These are phyloP conservation scores for Yamadazyma philogaea DNA, from an alignment of 805 yeast genomes.

Conservation along the genomic window DNA sequence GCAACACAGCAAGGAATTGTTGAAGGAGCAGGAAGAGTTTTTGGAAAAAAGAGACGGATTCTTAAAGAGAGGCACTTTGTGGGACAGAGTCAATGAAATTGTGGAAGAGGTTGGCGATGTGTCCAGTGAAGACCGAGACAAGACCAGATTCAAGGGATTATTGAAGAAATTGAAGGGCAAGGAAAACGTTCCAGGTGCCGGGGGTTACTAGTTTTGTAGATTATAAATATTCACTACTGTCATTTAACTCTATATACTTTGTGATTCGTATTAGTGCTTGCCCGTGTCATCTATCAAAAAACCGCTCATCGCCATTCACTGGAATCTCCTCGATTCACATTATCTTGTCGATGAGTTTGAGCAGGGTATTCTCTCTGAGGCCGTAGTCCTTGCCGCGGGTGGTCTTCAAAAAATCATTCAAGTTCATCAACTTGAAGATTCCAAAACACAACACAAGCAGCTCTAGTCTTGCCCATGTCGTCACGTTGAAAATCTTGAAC, in stretches of 20 bases:
- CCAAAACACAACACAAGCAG: slow-evolving; percentile 33
- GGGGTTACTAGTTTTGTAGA: slow-evolving; percentile 42
- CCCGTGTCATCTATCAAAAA: too few species aligned
- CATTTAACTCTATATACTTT: background rate
- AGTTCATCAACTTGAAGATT: slow-evolving; percentile 36
- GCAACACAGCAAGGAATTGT: slow-evolving; percentile 57
- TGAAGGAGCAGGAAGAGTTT: slow-evolving; percentile 67
- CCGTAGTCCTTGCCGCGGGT: slow-evolving; percentile 19
- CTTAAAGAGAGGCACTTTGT: slow-evolving; percentile 47
- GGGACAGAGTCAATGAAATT: slow-evolving; percentile 59
- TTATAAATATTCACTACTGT: background rate
- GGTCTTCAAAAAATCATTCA: slow-evolving; percentile 28
- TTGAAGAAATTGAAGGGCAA: slow-evolving; percentile 66
- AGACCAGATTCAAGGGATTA: slow-evolving; percentile 65
- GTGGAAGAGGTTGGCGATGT: slow-evolving; percentile 43
- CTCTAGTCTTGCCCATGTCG: slow-evolving; percentile 33
- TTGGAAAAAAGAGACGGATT: slow-evolving; percentile 69
- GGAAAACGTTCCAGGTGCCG: slow-evolving; percentile 73
- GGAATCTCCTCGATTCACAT: slow-evolving; percentile 16
- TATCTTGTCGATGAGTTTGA: slow-evolving; percentile 18
- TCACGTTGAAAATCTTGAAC: slow-evolving; percentile 23
- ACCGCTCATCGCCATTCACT: background rate
- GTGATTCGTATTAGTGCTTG: background rate
- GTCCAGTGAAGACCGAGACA: slow-evolving; percentile 52
- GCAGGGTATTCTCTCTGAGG: slow-evolving; percentile 16